Base-by-base conservation (phyloP, 1,284 basidiomycete species). In the Cryptococcus sp. region DNA sequence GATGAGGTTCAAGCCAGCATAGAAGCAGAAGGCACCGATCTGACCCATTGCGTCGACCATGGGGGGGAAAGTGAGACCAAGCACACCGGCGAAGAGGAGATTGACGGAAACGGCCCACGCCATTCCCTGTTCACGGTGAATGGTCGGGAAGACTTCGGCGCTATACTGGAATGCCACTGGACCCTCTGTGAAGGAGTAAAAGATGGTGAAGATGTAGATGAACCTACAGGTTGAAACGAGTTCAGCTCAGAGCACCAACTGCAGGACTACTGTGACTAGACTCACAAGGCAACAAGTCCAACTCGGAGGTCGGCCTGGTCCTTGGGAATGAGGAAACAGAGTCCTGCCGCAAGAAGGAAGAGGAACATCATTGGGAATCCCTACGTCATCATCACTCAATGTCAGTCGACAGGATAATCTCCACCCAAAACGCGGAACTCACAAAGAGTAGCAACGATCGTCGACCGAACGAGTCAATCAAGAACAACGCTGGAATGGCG, bases 101-200 rank as follows among this genome's bases (percentile, higher is more conserved):
- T 67, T 66, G 60, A 67, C 63, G 45, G 69, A 76, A 19, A 80
- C 67, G 13, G 67, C 85, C 81, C 81, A 86, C 13, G 67, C 49
- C 81, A 83, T 82, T 20, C 81, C 82, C 51, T 80, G 72, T 65
- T 84, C 81, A 61, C 82, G 77, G 40, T 81, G 77, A 39, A 76
- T 77, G 4, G 81, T 74, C 26, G 80, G 80, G 77, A 81, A 82
- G 5, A 80, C 81, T 65, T 82, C 81, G 43, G 82, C 81, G 8
- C 78, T 79, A 69, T 83, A 83, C 23, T 68, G 66, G 66, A 78
- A 78, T 0, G 89, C 88, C 3, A 91, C 89, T 7, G 91, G 90
- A 0, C 89, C 89, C 75, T 89, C 87, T 23, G 88, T 87, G 3
- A 73, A 58, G 0, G 68, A 71, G 57, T 76, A 76, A 29, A 71